phyloP scores from a whole-genome alignment of 164 flowering plant species.

The Tinospora cordifolia region DNA sequence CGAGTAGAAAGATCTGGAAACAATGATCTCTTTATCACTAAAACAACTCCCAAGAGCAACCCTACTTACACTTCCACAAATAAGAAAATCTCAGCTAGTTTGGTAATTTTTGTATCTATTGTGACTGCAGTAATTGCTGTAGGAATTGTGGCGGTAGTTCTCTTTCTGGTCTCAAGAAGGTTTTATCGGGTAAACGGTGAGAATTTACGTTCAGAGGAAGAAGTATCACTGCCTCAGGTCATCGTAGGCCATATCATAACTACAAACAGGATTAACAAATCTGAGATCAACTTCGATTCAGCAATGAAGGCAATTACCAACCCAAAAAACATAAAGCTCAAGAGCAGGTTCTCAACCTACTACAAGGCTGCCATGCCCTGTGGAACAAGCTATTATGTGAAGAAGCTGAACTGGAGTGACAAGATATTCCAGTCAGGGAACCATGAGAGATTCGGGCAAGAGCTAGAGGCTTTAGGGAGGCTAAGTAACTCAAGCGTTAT shows the following conservation, averaged over 20 bases:
- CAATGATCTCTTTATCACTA: slow-evolving; percentile 5
- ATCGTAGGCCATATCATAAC: slow-evolving; percentile 40
- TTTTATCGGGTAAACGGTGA: slow-evolving; percentile 11
- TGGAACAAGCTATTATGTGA: slow-evolving; percentile 54
- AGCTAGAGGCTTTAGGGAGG: slow-evolving; percentile 51
- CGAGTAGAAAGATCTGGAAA: slow-evolving; percentile 31
- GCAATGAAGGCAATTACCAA: slow-evolving; percentile 50
- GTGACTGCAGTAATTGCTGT: slow-evolving; percentile 25
- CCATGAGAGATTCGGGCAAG: slow-evolving; percentile 48
- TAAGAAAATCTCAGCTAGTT: slow-evolving; percentile 23
- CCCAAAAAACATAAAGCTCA: slow-evolving; percentile 36
- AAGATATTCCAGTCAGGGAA: slow-evolving; percentile 50
- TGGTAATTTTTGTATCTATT: slow-evolving; percentile 26
- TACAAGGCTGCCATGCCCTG: slow-evolving; percentile 64
- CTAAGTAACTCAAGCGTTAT: slow-evolving; percentile 57
- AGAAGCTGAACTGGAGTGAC: slow-evolving; percentile 71
- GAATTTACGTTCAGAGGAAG: not conserved
- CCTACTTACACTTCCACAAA: slow-evolving; percentile 2
- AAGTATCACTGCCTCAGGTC: slow-evolving; percentile 34
- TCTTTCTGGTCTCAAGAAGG: slow-evolving; percentile 30
- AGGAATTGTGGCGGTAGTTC: slow-evolving; percentile 16
- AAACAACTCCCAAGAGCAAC: not conserved
- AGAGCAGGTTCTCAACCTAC: slow-evolving; percentile 58
- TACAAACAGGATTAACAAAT: slow-evolving; percentile 36
- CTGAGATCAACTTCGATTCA: slow-evolving; percentile 41